Evolutionary conservation across 169 alveolate genomes (phyloP), one percentile per base, ranked within the genome.

Genomic region (Cryptosporidium canis): DNA sequence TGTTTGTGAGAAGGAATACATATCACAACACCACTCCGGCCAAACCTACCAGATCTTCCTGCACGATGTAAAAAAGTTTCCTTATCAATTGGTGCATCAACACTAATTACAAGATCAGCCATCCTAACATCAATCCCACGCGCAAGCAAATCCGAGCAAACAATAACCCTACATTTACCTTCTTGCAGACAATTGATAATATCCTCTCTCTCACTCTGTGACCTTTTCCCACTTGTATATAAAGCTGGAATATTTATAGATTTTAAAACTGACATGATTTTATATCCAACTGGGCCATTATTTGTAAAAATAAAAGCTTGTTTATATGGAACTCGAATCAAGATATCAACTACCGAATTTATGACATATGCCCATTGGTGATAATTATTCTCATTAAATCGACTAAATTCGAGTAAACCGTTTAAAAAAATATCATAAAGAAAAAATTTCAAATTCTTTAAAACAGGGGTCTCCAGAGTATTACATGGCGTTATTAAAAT

Each of bases 141-240:
- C 68, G 98, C 92, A 66, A 96, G 93, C n/a, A 96, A 94, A 83
- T 96, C 98, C 4, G 98, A 92, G 70, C 96, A 95, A 21, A 96
- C 93, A 51, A 96, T 91, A 47, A 96, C 85, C 47, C 91, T 94
- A 39, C 92, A 70, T 24, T 71, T 66, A 67, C 83, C 91, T 21
- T 77, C 66, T 39, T 43, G 31, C 9, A 90, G 66, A 77, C 61
- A 29, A 91, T 67, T 21, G 48, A 65, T 7, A 66, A 61, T 77
- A 67, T 77, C 66, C 93, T 87, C 83, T 83, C 93, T n/a, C 55
- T 83, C 72, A 83, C 82, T 29, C 92, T 91, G 71, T 67, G 24
- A 82, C 71, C 83, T 92, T 61, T 63, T 71, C 55, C 66, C 95
- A 90, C 16, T 85, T 8, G 27, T 90, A 43, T 66, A 91, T 90